Percentiles rank a stretch among this genome's conserved stretches.
These are phyloP conservation scores for Phycomyces blakesleeanus DNA, from an alignment of 192 early-diverging fungal genomes.

Conservation along the genomic window DNA sequence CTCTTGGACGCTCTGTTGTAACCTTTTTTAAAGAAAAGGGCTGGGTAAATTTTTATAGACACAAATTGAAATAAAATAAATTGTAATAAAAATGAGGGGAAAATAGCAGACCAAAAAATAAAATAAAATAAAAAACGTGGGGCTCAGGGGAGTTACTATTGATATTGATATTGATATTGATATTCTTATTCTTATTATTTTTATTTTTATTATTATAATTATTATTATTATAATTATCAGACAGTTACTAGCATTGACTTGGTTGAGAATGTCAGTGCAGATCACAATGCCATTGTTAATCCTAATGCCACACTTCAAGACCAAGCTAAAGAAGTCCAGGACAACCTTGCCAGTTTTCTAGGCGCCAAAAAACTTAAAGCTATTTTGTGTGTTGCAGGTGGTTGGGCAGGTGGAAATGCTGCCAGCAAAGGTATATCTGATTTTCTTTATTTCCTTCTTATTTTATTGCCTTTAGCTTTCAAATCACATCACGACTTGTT, in stretches of 20 bases:
- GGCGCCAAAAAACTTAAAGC: constrained; percentile 63
- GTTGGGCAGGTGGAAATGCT: constrained; percentile 92
- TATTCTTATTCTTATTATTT: no score
- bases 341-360: constrained; percentile 35
- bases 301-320: constrained; percentile 43
- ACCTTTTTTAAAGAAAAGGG: constrained; percentile 63
- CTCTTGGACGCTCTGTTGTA: constrained; percentile 78
- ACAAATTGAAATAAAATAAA: no score
- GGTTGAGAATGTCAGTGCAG: constrained; percentile 65
- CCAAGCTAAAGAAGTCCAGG: constrained; percentile 57
- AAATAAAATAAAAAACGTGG: no score
- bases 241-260: constrained; percentile 79
- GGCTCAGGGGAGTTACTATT: neutral
- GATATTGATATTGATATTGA: no score
- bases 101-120: no score
- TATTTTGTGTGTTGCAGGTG: constrained; percentile 91
- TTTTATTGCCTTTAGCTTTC: no score
- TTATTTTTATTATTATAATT: no score
- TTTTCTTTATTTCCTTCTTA: no score
- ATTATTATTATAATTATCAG: no score
- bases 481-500: no score
- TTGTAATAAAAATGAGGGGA: no score
- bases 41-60: no score
- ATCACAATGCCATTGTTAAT: constrained; percentile 63
- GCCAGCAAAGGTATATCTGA: constrained; percentile 47